A percentile compares a stretch with the other conserved stretches of the same genome.
These are phyloP conservation scores for Cyberlindnera amylophila DNA, from an alignment of 805 yeast genomes.

Conservation along the genomic window DNA sequence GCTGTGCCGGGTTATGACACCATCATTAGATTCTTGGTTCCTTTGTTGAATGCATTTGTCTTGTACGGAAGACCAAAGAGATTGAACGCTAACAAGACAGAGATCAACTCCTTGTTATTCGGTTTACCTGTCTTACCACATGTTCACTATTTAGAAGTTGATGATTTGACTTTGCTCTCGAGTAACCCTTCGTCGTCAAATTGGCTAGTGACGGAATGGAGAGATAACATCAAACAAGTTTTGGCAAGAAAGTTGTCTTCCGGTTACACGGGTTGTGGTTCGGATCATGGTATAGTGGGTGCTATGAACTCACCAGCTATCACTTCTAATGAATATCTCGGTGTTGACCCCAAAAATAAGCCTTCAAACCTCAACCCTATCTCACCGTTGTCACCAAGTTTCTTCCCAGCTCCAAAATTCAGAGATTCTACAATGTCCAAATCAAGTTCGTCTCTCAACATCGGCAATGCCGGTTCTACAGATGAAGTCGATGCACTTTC, in stretches of 20 bases:
- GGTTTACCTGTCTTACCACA: constrained; percentile 81
- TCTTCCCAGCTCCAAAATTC: constrained; percentile 32
- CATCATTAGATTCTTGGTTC: constrained; percentile 74
- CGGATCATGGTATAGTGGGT: constrained; percentile 56
- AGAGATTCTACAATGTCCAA: constrained; percentile 25
- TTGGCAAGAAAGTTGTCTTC: constrained; percentile 47
- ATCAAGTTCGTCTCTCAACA: constrained; percentile 17
- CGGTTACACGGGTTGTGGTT: constrained; percentile 81
- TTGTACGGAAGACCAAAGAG: constrained; percentile 80
- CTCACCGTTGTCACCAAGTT: constrained; percentile 35
- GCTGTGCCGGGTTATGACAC: constrained; percentile 83
- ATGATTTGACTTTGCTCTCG: constrained; percentile 49
- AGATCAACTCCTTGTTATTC: constrained; percentile 63
- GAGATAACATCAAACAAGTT: constrained; percentile 48
- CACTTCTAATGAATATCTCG: constrained; percentile 32
- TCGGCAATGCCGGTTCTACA: constrained; percentile 17
- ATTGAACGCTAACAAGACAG: constrained; percentile 68
- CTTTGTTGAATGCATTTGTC: constrained; percentile 69
- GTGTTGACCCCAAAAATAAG: constrained; percentile 13
- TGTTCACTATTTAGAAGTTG: constrained; percentile 64
- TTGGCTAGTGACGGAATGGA: constrained; percentile 67
- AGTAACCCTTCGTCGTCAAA: constrained; percentile 31
- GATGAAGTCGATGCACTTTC: constrained; percentile 14
- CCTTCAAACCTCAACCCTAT: constrained; percentile 20
- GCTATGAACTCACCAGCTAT: constrained; percentile 51